Evolutionary conservation across 129 eudicot species (phyloP), one percentile per base, ranked within the genome.

Genomic region (Artemisia annua): DNA sequence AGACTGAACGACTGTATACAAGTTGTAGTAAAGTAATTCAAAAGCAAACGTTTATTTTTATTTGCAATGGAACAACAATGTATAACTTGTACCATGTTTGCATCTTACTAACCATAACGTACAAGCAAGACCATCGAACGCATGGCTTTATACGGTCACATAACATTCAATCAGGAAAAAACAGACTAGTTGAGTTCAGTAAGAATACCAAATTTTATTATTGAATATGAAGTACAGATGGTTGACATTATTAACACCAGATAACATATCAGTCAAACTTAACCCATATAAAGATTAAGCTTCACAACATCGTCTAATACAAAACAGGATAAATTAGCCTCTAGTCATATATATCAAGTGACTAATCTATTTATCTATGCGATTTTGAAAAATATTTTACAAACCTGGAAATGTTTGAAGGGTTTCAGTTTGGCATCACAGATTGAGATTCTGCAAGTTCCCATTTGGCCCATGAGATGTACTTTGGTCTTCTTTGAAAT

Each of bases 401-500:
- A 63, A 39, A 64, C 69, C 69, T 64, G 51, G 66, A 61, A 64
- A 2, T 16, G 43, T 2, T 64, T 60, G 43, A 32, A 64, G 52
- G 51, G 53, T 64, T 64, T 39, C 13, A 2, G 28, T 64, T 64
- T 16, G 22, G 18, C 69, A 64, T 64, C 69, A 64, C 17, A 64
- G 16, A 35, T 63, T 35, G 69, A 35, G 52, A 35, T 64, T 64
- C 51, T 64, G 50, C 69, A 64, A 39, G 69, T 64, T 35, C 63
- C 19, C n/a, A 17, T 52, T 4, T 17, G 57, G 57, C 0, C 9
- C 57, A 57, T 57, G 63, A 32, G 63, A 22, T 57, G 63, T 57
- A 16, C 63, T 19, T 16, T 52, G 57, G 15, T 52, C 57, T 52
- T 52, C 57, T 52, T 52, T 61, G 30, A 44, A 39, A 24, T 28